Evolutionary conservation across 345 rosid species (phyloP), one percentile per base, ranked within the genome.

Genomic region (Raphanus sativus): DNA sequence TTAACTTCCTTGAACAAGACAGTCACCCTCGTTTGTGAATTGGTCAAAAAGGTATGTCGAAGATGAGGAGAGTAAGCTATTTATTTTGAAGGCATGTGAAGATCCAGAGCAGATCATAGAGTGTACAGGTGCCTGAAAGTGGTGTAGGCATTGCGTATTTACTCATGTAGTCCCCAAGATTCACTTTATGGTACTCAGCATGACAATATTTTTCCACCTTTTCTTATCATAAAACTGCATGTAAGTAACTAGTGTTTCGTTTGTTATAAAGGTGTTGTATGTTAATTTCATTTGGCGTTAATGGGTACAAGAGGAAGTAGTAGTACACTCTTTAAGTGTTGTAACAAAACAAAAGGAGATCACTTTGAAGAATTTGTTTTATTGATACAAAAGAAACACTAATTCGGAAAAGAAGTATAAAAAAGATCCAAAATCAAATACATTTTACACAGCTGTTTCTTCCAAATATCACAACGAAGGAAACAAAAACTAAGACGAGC

Each of bases 141-240:
- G 96, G 98, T 2, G 98, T 97, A 15, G 92, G 98, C 26, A 94
- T 96, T 9, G 87, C 91, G 42, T 91, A 91, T 85, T 85, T 95
- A 25, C 81, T 86, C 71, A 86, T 91, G 97, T 91, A 87, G 4
- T 32, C 4, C 4, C 24, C 34, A 28, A 24, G 1, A 52, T 40
- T 40, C 59, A 45, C 73, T 21, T 60, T 16, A 5, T 29, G 54
- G 71, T 28, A 59, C 26, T 15, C 60, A 26, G 15, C 58, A 10
- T 25, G 42, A 42, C 24, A 26, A 33, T 63, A 8, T 30, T 28
- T 11, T 50, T n/a, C 10, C 13, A 9, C 6, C 26, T 58, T 59
- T 25, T 32, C 6, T 34, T 0, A 55, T 30, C 16, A 8, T 62
- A n/a, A 30, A 32, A 1, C 3, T 32, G 26, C 17, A 25, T 40